Conservation (phyloP, 805 yeast species). For the Debaryomyces prosopidis region DNA sequence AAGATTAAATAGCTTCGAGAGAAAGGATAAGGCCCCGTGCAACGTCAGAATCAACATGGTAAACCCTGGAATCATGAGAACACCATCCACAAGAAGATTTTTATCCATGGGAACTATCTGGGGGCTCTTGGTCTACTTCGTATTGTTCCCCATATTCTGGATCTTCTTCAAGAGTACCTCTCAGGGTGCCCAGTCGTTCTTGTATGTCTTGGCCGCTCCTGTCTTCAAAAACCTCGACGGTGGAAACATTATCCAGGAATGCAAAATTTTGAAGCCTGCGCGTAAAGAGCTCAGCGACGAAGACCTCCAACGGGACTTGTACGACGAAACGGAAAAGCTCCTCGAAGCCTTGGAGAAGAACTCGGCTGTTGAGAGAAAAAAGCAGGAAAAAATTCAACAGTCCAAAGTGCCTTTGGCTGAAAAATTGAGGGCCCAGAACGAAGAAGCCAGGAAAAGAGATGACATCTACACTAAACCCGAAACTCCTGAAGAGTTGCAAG, state of each 20-base stretch:
- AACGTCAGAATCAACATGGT: constrained; percentile 72
- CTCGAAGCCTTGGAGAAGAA: constrained; percentile 64
- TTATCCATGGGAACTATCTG: constrained; percentile 72
- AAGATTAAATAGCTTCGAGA: constrained; percentile 53
- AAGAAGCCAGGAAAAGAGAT: constrained; percentile 15
- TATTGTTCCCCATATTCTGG: constrained; percentile 83
- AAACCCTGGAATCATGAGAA: constrained; percentile 91
- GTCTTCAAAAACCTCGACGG: constrained; percentile 61
- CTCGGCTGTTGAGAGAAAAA: constrained; percentile 68
- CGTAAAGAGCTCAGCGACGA: constrained; percentile 66
- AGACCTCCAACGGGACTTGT: constrained; percentile 60
- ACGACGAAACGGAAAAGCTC: constrained; percentile 56
- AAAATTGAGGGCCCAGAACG: constrained; percentile 16
- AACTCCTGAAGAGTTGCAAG: constrained; percentile 35
- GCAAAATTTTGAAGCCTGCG: constrained; percentile 54
- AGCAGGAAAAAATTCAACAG: constrained; percentile 21
- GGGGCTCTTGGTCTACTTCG: constrained; percentile 58
- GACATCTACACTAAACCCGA: constrained; percentile 34
- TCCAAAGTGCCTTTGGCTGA: constrained; percentile 16
- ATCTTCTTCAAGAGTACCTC: constrained; percentile 70
- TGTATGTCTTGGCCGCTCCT: constrained; percentile 73
- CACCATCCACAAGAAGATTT: constrained; percentile 80
- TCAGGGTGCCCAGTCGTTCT: constrained; percentile 78
- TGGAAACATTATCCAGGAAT: constrained; percentile 73
- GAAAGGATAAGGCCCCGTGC: constrained; percentile 71